Conservation (phyloP, 352 stramenopile genomes). For the Pythium monospermum region DNA sequence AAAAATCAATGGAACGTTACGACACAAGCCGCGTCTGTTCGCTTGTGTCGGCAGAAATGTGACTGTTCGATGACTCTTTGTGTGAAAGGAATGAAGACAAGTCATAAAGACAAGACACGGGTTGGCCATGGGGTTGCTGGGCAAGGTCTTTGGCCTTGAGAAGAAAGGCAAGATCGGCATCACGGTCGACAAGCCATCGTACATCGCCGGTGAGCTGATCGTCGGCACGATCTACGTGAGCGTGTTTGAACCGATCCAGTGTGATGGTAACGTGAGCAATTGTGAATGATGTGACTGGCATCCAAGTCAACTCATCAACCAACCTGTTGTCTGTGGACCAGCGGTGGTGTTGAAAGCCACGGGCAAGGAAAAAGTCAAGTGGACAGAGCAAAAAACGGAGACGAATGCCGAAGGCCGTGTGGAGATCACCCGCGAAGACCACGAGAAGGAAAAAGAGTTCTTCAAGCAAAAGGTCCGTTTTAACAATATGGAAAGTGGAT, state of each 20-base stretch:
- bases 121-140: conserved; percentile 42
- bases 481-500: neutral
- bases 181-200: conserved; percentile 45
- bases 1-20: neutral
- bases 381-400: conserved; percentile 29
- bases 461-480: conserved; percentile 55
- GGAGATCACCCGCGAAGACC: conserved; percentile 19
- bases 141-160: conserved; percentile 41
- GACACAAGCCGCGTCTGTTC: conserved; percentile 2
- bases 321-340: no score
- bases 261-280: conserved; percentile 33
- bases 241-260: conserved; percentile 52
- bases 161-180: conserved; percentile 66
- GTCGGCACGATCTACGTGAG: conserved; percentile 48
- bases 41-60: neutral
- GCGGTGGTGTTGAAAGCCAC: conserved; percentile 56
- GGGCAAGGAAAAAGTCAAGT: conserved; percentile 65
- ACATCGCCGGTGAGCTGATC: conserved; percentile 57
- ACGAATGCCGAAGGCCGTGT: conserved; percentile 31
- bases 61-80: neutral
- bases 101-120: neutral
- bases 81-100: no score
- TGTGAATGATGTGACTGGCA: neutral
- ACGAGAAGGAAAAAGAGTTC: conserved; percentile 45
- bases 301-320: no score